phyloP scores from a whole-genome alignment of 345 rosid genomes.

The Hibiscus trionum region DNA sequence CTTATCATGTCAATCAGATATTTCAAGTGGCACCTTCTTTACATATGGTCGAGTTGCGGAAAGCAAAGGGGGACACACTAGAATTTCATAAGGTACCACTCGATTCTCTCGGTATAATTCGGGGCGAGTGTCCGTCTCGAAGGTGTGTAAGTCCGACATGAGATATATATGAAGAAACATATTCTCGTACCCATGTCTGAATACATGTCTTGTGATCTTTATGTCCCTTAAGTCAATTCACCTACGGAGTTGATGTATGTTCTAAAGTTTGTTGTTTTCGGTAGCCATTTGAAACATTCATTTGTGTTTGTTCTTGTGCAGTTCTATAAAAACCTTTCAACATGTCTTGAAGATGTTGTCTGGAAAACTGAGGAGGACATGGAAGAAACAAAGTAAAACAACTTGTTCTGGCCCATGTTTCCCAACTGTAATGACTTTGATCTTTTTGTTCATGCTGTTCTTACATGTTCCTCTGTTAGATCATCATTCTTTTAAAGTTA shows the following conservation, averaged over 20 bases:
- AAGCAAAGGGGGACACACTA: constrained; percentile 93
- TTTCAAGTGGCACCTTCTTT: constrained; percentile 95
- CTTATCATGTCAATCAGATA: constrained; percentile 33
- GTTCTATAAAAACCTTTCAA: constrained; percentile 84
- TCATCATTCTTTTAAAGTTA: constrained; percentile 23
- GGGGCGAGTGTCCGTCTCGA: neutral
- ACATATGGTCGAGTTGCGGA: constrained; percentile 89
- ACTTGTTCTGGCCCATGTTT: neutral
- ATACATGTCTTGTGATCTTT: neutral
- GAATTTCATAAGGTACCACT: constrained; percentile 76
- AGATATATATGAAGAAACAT: no score
- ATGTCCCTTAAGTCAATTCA: neutral
- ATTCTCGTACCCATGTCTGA: neutral
- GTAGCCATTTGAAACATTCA: neutral
- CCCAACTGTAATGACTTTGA: constrained; percentile 7
- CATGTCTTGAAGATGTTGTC: constrained; percentile 71
- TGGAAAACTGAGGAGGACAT: constrained; percentile 88
- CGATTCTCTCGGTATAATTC: neutral
- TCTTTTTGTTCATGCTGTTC: neutral
- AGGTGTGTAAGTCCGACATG: neutral
- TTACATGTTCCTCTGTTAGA: constrained; percentile 16
- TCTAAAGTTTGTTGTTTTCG: neutral
- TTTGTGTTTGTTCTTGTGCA: constrained; percentile 27
- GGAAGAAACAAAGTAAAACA: constrained; percentile 32
- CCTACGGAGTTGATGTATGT: neutral